phyloP scores from a whole-genome alignment of 257 asterid species.

The Ehretia macrophylla region DNA sequence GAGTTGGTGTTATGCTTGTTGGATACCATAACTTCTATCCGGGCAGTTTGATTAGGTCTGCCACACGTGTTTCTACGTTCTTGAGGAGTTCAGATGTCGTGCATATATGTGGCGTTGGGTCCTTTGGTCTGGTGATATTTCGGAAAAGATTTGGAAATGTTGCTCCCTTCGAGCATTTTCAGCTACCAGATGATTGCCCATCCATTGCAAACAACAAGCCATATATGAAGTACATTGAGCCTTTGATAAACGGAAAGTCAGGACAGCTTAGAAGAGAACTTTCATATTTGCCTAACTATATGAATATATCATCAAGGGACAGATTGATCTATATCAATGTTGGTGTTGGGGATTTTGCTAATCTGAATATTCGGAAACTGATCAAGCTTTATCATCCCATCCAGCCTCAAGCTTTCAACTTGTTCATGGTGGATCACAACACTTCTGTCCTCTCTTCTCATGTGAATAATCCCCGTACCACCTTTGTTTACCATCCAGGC shows the following conservation, averaged over 20 bases:
- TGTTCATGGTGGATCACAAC: slow-evolving; percentile 66
- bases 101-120: slow-evolving; percentile 50
- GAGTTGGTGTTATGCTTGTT: slow-evolving; percentile 68
- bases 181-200: slow-evolving; percentile 65
- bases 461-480: slow-evolving; percentile 60
- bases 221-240: slow-evolving; percentile 58
- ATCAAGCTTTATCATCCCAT: slow-evolving; percentile 39
- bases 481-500: slow-evolving; percentile 65
- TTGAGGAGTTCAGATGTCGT: slow-evolving; percentile 60
- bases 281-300: slow-evolving; percentile 51
- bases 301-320: slow-evolving; percentile 77
- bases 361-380: slow-evolving; percentile 33
- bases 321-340: slow-evolving; percentile 59
- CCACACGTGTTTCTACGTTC: slow-evolving; percentile 40
- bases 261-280: slow-evolving; percentile 13
- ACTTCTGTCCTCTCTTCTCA: slow-evolving; percentile 59
- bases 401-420: slow-evolving; percentile 41
- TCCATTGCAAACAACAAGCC: slow-evolving; percentile 52
- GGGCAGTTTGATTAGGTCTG: slow-evolving; percentile 48
- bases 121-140: slow-evolving; percentile 47
- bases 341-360: slow-evolving; percentile 68
- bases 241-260: slow-evolving; percentile 23
- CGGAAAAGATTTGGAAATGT: slow-evolving; percentile 46
- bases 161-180: slow-evolving; percentile 39
- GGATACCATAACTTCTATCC: slow-evolving; percentile 38